phyloP scores from a whole-genome alignment of 202 grass and related monocot genomes.

The Sporobolus alterniflorus region DNA sequence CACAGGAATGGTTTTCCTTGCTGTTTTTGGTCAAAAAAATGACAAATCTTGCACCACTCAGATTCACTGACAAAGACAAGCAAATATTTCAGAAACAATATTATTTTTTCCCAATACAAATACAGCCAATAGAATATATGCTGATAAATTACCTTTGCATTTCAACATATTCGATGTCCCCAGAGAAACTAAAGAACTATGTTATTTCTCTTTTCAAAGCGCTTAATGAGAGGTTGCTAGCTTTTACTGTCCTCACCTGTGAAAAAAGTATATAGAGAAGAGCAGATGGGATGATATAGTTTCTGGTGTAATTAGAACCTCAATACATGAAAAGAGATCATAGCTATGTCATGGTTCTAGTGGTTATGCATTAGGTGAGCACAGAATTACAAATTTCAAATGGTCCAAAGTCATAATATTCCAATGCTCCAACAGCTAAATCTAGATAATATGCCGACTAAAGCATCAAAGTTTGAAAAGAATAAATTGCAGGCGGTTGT shows the following conservation, averaged over 20 bases:
- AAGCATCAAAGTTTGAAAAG: constrained; percentile 15
- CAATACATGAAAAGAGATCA: constrained; percentile 3
- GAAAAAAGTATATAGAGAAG: background rate
- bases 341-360: background rate
- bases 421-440: background rate
- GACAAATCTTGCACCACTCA: constrained; percentile 81
- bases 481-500: background rate
- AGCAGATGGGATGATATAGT: constrained; percentile 12
- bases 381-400: background rate
- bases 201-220: constrained; percentile 88
- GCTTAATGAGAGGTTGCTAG: constrained; percentile 81
- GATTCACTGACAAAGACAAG: constrained; percentile 70
- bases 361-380: background rate
- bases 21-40: constrained; percentile 93
- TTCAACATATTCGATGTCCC: constrained; percentile 93
- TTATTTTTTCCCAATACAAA: constrained; percentile 4
- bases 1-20: constrained; percentile 89
- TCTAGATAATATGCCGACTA: background rate
- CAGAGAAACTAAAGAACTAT: constrained; percentile 99
- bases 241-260: constrained; percentile 87
- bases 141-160: constrained; percentile 78
- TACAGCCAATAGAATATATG: background rate
- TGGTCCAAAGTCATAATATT: constrained; percentile 2
- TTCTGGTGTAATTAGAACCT: background rate
- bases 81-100: constrained; percentile 32